Evolutionary conservation across 2,329 filamentous ascomycete genomes (phyloP).

Genomic region (Botrytis elliptica): DNA sequence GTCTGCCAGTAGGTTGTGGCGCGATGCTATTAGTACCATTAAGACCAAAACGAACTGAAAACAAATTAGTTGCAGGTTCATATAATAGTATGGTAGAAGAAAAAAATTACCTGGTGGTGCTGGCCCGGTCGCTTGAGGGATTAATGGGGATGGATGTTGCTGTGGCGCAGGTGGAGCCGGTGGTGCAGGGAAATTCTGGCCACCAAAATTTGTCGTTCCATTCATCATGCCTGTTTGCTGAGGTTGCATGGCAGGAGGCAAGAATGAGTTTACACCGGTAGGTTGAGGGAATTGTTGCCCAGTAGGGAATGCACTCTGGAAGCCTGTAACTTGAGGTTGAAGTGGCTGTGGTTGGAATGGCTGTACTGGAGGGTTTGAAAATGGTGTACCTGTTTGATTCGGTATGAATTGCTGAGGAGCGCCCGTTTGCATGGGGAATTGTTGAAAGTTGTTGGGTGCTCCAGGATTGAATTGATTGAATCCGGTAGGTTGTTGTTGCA

Average conservation of each 20-base stretch:
- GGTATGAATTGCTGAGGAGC: constrained; percentile 40
- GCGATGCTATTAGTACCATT: constrained; percentile 70
- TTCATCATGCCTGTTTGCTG: constrained; percentile 56
- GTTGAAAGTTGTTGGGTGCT: constrained; percentile 25
- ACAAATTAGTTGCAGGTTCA: background rate
- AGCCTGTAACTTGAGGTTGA: constrained; percentile 51
- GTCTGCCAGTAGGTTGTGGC: constrained; percentile 82
- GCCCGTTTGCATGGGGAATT: constrained; percentile 33
- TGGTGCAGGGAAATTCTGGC: constrained; percentile 44
- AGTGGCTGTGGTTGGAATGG: constrained; percentile 55
- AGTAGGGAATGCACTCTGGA: constrained; percentile 45
- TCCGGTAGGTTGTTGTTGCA: constrained; percentile 40
- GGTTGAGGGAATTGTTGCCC: constrained; percentile 40
- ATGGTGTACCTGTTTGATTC: constrained; percentile 49
- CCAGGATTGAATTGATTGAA: constrained; percentile 42
- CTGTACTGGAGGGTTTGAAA: constrained; percentile 56
- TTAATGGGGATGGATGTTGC: constrained; percentile 59
- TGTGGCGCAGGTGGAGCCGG: constrained; percentile 54
- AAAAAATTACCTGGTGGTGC: constrained; percentile 58
- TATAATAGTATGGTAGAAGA: background rate
- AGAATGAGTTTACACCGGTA: constrained; percentile 53
- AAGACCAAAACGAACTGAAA: constrained; percentile 76
- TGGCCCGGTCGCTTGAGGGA: constrained; percentile 80
- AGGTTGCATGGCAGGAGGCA: constrained; percentile 60
- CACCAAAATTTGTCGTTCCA: constrained; percentile 52